Percentiles rank a stretch among this genome's conserved stretches.
These are phyloP conservation scores for Phytophthora constricta DNA, from an alignment of 352 stramenopile species.

Conservation along the genomic window DNA sequence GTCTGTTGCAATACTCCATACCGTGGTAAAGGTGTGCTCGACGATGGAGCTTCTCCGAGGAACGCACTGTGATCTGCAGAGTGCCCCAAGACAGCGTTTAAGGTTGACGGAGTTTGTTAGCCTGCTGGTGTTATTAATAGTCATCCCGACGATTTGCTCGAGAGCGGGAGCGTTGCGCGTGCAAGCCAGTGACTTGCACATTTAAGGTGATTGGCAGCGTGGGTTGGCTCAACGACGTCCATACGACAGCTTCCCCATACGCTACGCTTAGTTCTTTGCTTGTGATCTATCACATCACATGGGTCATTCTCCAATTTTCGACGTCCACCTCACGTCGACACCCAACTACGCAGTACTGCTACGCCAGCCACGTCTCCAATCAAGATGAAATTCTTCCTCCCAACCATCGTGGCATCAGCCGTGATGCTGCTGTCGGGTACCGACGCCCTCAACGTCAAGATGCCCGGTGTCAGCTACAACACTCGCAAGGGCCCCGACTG, in stretches of 20 bases:
- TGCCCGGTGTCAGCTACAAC: conserved; percentile 75
- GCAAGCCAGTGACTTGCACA: too few relatives aligned
- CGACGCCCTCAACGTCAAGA: conserved; percentile 43
- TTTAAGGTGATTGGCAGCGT: neutral
- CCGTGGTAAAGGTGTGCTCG: too few relatives aligned
- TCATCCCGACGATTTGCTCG: too few relatives aligned
- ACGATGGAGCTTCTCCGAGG: too few relatives aligned
- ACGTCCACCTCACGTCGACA: neutral
- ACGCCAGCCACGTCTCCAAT: neutral
- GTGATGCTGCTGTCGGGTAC: conserved; percentile 9
- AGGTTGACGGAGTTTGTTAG: too few relatives aligned
- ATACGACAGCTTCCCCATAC: too few relatives aligned
- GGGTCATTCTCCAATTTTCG: neutral
- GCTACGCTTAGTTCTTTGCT: neutral
- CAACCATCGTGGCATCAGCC: neutral
- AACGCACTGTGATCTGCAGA: too few relatives aligned
- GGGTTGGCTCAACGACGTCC: too few relatives aligned
- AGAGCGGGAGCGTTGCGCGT: too few relatives aligned
- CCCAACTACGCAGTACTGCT: neutral
- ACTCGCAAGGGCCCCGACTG: conserved; percentile 51
- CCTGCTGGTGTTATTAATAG: too few relatives aligned
- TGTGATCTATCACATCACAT: neutral
- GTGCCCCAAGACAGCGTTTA: too few relatives aligned
- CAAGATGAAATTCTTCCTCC: conserved; percentile 25
- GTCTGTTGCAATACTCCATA: too few relatives aligned